Conservation (phyloP, 139 green algal genomes). For the Picochlorum sp. region DNA sequence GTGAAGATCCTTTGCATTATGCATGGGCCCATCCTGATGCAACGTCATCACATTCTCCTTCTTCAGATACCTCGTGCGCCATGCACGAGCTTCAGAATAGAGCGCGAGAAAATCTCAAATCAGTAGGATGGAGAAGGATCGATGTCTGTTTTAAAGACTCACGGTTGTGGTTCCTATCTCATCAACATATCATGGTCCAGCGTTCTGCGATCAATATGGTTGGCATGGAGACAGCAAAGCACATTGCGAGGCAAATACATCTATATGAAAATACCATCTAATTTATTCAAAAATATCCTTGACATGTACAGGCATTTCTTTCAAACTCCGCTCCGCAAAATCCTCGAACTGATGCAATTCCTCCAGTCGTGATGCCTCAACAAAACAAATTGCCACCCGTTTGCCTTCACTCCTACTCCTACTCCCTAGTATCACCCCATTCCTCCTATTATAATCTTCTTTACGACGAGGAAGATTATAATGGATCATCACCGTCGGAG, state of each 20-base stretch:
- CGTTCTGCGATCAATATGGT: slow-evolving; percentile 59
- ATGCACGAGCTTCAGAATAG: slow-evolving; percentile 11
- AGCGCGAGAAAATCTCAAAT: slow-evolving; percentile 48
- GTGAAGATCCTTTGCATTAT: slow-evolving; percentile 41
- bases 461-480: slow-evolving; percentile 27
- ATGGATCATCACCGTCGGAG: slow-evolving; percentile 20
- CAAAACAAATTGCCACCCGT: slow-evolving; percentile 22
- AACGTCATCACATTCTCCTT: not conserved
- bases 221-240: slow-evolving; percentile 39
- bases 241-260: slow-evolving; percentile 14
- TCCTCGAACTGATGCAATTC: slow-evolving; percentile 22
- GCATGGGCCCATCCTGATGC: slow-evolving; percentile 12
- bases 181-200: slow-evolving; percentile 52
- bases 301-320: slow-evolving; percentile 30
- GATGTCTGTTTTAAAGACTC: slow-evolving; percentile 55
- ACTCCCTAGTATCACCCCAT: slow-evolving; percentile 17
- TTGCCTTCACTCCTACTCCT: slow-evolving; percentile 7
- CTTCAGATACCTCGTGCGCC: not conserved
- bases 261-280: not conserved
- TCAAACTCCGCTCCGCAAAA: slow-evolving; percentile 17
- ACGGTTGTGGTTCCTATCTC: slow-evolving; percentile 24
- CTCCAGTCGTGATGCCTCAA: slow-evolving; percentile 14
- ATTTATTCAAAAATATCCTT: slow-evolving; percentile 20
- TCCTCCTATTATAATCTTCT: slow-evolving; percentile 20
- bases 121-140: slow-evolving; percentile 64